phyloP scores from a whole-genome alignment of 306 rosid species.

The Rosa persica region DNA sequence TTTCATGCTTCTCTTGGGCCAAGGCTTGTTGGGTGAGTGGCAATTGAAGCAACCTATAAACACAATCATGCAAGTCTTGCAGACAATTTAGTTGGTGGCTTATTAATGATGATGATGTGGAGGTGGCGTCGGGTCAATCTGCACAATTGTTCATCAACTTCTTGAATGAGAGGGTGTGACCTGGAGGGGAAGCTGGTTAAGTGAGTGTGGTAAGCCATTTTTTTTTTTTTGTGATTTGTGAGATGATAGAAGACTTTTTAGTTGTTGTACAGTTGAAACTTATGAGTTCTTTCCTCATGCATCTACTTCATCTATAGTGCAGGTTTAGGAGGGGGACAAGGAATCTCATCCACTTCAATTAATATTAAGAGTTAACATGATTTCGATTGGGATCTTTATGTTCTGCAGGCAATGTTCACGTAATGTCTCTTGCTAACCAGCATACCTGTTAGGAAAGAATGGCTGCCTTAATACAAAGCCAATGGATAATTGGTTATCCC shows the following conservation, averaged over 20 bases:
- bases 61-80: constrained; percentile 28
- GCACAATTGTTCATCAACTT: constrained; percentile 21
- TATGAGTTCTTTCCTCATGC: neutral
- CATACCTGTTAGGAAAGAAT: too few species aligned
- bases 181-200: constrained; percentile 38
- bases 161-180: constrained; percentile 29
- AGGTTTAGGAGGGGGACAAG: constrained; percentile 23
- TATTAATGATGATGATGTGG: constrained; percentile 24
- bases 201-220: constrained; percentile 21
- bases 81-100: constrained; percentile 20
- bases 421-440: constrained; percentile 26
- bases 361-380: constrained; percentile 15
- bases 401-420: constrained; percentile 15
- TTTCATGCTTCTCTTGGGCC: constrained; percentile 14
- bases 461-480: too few species aligned
- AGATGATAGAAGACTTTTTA: neutral
- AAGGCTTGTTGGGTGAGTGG: constrained; percentile 20
- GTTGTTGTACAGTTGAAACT: constrained; percentile 13
- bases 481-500: too few species aligned
- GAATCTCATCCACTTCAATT: constrained; percentile 27
- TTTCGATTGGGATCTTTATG: constrained; percentile 28
- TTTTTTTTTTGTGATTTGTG: neutral
- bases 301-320: neutral
- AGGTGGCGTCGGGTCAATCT: constrained; percentile 17
- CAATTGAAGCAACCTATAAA: constrained; percentile 32